phyloP scores from a whole-genome alignment of 768 basidiomycete genomes.

The Hypholoma fasciculare region DNA sequence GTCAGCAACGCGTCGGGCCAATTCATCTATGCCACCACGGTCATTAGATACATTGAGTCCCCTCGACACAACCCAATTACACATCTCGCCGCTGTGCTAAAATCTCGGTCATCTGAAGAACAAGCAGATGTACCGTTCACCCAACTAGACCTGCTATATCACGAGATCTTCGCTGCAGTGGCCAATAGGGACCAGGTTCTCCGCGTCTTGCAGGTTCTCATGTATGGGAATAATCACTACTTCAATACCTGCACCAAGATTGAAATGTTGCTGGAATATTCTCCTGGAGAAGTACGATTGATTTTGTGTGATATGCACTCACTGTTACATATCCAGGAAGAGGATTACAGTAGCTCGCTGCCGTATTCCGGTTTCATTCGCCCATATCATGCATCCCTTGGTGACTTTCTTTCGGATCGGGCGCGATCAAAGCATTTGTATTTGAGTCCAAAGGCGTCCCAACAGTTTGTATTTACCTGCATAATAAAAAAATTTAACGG shows the following conservation, averaged over 20 bases:
- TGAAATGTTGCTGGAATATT: neutral
- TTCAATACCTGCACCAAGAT: neutral
- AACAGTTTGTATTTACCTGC: too few species aligned
- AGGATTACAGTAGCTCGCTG: neutral
- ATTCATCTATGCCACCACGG: conserved; percentile 5
- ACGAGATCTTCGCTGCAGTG: neutral
- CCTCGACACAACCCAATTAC: neutral
- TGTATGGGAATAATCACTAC: neutral
- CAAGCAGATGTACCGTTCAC: neutral
- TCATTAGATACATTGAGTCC: neutral
- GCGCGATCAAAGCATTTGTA: too few species aligned
- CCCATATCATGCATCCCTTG: too few species aligned
- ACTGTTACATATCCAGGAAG: neutral
- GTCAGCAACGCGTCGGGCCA: neutral
- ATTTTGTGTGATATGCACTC: neutral
- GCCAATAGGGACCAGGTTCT: neutral
- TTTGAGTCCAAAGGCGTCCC: too few species aligned
- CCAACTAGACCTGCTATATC: conserved; percentile 4
- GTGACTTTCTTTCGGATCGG: too few species aligned
- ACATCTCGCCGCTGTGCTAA: neutral
- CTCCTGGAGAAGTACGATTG: neutral
- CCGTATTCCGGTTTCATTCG: too few species aligned
- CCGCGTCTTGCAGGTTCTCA: neutral
- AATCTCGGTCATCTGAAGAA: neutral
- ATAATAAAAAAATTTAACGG: too few species aligned